phyloP scores from a whole-genome alignment of 495 filamentous ascomycete genomes.

The Cladorrhinum samala region DNA sequence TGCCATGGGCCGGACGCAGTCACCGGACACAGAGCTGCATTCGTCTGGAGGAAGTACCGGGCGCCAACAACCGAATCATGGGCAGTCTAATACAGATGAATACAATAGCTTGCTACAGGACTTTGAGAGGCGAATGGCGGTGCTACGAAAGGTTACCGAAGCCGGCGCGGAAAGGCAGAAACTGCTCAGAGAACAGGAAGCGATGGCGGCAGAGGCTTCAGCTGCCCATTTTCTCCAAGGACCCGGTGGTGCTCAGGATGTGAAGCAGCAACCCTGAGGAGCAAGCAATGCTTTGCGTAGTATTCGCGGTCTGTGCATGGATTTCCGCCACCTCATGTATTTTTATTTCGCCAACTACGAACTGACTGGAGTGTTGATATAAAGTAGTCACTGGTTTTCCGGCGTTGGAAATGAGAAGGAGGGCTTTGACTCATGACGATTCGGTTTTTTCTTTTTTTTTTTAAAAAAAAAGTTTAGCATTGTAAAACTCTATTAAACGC shows the following conservation, averaged over 20 bases:
- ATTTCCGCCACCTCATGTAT: too few species aligned
- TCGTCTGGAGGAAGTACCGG: conserved; percentile 31
- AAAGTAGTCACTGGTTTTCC: too few species aligned
- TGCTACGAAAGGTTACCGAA: conserved; percentile 44
- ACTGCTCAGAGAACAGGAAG: conserved; percentile 6
- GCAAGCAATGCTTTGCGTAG: too few species aligned
- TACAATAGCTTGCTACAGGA: conserved; percentile 56
- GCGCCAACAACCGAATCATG: neutral
- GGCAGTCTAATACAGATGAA: conserved; percentile 22
- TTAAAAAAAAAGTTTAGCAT: too few species aligned
- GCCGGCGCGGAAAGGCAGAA: conserved; percentile 36
- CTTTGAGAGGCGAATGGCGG: conserved; percentile 60
- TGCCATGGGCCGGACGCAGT: too few species aligned
- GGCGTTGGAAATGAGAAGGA: too few species aligned
- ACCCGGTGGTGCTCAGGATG: neutral
- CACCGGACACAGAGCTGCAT: conserved; percentile 22
- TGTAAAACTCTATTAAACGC: neutral
- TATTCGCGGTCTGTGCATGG: too few species aligned
- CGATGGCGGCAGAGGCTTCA: neutral
- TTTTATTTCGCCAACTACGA: too few species aligned
- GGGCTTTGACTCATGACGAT: neutral
- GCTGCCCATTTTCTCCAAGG: neutral
- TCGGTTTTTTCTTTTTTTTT: neutral
- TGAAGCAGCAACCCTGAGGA: neutral
- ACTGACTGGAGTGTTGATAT: too few species aligned